Conservation (phyloP, 306 rosid genomes). For the Rubus idaeus region DNA sequence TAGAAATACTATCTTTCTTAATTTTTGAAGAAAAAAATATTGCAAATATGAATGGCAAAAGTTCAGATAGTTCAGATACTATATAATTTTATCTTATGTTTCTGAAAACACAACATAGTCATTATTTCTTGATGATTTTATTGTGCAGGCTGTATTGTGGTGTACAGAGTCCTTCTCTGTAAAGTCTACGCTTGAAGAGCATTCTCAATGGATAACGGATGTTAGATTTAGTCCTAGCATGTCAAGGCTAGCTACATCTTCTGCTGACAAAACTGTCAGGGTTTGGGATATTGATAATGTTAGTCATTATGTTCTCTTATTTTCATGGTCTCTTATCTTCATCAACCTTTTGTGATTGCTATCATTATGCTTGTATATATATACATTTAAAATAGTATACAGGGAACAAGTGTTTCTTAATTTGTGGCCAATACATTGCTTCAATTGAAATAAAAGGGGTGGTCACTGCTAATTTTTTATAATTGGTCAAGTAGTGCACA, state of each 20-base stretch:
- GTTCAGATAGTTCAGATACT: background rate
- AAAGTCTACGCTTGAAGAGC: constrained; percentile 71
- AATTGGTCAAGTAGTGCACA: background rate
- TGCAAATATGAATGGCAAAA: constrained; percentile 11
- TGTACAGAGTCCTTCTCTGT: constrained; percentile 53
- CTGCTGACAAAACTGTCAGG: constrained; percentile 79
- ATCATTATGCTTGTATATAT: background rate
- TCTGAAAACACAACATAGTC: constrained; percentile 3
- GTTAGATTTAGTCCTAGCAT: constrained; percentile 67
- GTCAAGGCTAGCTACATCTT: constrained; percentile 72
- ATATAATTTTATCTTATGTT: background rate
- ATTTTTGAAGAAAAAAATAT: background rate
- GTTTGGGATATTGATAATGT: constrained; percentile 85
- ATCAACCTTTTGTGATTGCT: background rate
- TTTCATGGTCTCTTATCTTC: background rate
- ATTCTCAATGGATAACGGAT: constrained; percentile 72
- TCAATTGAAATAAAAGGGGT: background rate
- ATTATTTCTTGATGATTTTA: constrained; percentile 18
- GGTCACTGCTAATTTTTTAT: background rate
- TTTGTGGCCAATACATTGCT: background rate
- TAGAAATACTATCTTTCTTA: background rate
- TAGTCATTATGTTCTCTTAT: constrained; percentile 28
- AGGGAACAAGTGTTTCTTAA: background rate
- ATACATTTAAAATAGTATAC: background rate
- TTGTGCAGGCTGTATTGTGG: constrained; percentile 75